Evolutionary conservation across 2,329 filamentous ascomycete species (phyloP).

Genomic region (Elsinoe batatas): DNA sequence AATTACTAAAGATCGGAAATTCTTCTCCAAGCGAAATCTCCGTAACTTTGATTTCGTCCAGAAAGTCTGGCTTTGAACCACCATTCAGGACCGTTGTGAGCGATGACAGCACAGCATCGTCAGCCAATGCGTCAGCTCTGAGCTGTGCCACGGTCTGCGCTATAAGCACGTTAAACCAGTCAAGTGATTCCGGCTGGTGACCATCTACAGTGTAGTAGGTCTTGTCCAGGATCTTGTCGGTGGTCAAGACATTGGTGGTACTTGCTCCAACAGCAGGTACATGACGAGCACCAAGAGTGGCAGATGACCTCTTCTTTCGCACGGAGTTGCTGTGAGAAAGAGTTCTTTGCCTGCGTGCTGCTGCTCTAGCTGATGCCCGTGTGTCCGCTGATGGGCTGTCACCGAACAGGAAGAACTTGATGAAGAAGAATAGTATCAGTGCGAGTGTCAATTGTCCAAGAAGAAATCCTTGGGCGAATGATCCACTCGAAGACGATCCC

Average conservation of each 20-base stretch:
- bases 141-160: conserved; percentile 96
- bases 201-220: conserved; percentile 95
- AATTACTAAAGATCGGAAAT: conserved; percentile 98
- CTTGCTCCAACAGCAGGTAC: conserved; percentile 31
- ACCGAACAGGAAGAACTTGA: conserved; percentile 99
- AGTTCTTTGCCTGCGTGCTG: conserved; percentile 62
- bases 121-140: conserved; percentile 79
- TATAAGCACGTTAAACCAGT: conserved; percentile 98
- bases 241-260: conserved; percentile 49
- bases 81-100: conserved; percentile 81
- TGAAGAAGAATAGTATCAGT: conserved; percentile 83
- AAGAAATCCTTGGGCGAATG: conserved; percentile 88
- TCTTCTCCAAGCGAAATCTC: conserved; percentile 92
- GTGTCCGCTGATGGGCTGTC: conserved; percentile 78
- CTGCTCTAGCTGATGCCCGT: conserved; percentile 64
- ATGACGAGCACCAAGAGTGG: conserved; percentile 45
- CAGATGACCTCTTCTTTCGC: conserved; percentile 45
- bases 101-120: conserved; percentile 79
- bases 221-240: conserved; percentile 88
- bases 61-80: conserved; percentile 71
- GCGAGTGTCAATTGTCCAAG: conserved; percentile 90
- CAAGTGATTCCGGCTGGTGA: conserved; percentile 90
- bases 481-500: conserved; percentile 28
- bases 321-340: conserved; percentile 50
- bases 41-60: conserved; percentile 88